These are phyloP conservation scores for Penicillium psychrosexuale DNA, from an alignment of 2,329 filamentous ascomycete species.

Conservation along the genomic window DNA sequence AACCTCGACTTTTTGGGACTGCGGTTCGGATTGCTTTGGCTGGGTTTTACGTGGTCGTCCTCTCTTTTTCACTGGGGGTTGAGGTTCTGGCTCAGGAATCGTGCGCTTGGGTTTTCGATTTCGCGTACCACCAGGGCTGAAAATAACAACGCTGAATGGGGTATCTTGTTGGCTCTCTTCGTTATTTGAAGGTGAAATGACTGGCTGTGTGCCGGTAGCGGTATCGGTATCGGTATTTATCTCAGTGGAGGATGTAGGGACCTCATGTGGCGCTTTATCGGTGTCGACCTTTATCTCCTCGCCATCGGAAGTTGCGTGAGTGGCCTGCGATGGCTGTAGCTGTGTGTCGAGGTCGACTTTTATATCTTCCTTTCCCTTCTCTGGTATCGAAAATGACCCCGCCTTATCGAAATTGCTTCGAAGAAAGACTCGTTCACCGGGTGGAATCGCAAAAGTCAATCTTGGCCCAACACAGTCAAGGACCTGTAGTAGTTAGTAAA, in stretches of 20 bases:
- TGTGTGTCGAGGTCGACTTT: background rate
- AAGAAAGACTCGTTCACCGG: conserved; percentile 38
- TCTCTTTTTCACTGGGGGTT: conserved; percentile 18
- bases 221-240: background rate
- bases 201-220: background rate
- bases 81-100: conserved; percentile 8
- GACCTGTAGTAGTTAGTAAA: conserved; percentile 27
- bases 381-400: background rate
- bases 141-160: conserved; percentile 16
- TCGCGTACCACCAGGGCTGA: conserved; percentile 3
- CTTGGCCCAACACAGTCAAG: conserved; percentile 30
- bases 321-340: background rate
- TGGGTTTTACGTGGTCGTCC: conserved; percentile 8
- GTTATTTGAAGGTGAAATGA: background rate
- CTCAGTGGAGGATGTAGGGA: background rate
- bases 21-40: background rate
- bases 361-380: background rate
- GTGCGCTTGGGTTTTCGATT: conserved; percentile 12
- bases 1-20: background rate
- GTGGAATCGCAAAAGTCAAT: conserved; percentile 41
- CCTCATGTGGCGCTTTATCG: background rate
- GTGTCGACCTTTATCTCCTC: background rate
- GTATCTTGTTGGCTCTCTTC: background rate
- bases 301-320: background rate
- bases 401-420: conserved; percentile 5